These are phyloP conservation scores for Simmondsia chinensis DNA, from an alignment of 148 eudicot genomes.

Conservation along the genomic window DNA sequence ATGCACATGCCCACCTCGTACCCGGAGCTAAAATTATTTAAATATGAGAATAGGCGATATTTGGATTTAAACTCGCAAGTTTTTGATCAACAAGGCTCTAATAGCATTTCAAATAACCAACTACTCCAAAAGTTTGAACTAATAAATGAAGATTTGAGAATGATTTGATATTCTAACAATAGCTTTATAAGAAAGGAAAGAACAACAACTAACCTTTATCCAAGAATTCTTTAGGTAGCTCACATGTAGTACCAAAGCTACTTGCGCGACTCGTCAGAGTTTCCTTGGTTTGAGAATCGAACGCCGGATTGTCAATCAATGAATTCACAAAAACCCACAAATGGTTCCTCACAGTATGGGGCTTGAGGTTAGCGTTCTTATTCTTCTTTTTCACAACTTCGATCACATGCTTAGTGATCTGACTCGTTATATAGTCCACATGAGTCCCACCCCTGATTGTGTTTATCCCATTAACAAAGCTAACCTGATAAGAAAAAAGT, in stretches of 20 bases:
- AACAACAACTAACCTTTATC: slow-evolving; percentile 51
- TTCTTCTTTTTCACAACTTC: slow-evolving; percentile 61
- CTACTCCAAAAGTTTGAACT: too few relatives aligned
- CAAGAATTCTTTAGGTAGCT: slow-evolving; percentile 54
- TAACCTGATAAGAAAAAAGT: slow-evolving; percentile 42
- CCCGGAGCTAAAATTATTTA: too few relatives aligned
- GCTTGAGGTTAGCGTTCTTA: slow-evolving; percentile 50
- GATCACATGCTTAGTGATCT: slow-evolving; percentile 48
- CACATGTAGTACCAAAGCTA: slow-evolving; percentile 80
- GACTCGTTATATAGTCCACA: slow-evolving; percentile 75
- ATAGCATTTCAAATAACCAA: too few relatives aligned
- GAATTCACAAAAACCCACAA: slow-evolving; percentile 94
- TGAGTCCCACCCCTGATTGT: slow-evolving; percentile 96
- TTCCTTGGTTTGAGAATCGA: slow-evolving; percentile 97
- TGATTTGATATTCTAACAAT: too few relatives aligned
- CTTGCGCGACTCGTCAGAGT: slow-evolving; percentile 68
- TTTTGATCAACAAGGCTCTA: too few relatives aligned
- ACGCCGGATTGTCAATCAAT: slow-evolving; percentile 97
- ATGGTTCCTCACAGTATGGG: slow-evolving; percentile 69
- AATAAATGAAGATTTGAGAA: too few relatives aligned
- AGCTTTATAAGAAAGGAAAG: background rate
- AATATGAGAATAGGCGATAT: too few relatives aligned
- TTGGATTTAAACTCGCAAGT: too few relatives aligned
- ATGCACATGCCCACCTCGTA: too few relatives aligned
- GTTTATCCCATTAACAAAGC: slow-evolving; percentile 86